Conservation (phyloP, 1,284 basidiomycete species). For the Volvariella volvacea region DNA sequence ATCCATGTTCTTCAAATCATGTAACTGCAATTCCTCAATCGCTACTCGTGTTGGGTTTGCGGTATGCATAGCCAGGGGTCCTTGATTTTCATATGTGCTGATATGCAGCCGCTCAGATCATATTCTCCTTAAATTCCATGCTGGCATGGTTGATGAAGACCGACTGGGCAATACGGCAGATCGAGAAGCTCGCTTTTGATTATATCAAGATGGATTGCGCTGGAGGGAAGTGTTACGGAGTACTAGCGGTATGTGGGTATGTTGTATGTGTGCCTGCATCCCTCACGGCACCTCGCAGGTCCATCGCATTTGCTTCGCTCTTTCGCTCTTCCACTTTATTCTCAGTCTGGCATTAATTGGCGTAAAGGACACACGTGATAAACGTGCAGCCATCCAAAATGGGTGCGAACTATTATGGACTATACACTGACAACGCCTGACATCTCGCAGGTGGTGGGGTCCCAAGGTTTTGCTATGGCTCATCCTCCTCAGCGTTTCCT, state of each 20-base stretch:
- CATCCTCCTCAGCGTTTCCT: conserved; percentile 70
- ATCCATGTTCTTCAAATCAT: conserved; percentile 97
- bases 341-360: conserved; percentile 79
- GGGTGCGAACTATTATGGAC: conserved; percentile 64
- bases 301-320: conserved; percentile 94
- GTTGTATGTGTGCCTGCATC: not conserved
- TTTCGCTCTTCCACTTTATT: conserved; percentile 85
- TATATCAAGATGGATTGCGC: conserved; percentile 98
- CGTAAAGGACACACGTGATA: conserved; percentile 85
- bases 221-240: conserved; percentile 91
- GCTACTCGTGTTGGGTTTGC: conserved; percentile 97
- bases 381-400: conserved; percentile 93
- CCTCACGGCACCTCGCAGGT: conserved; percentile 43
- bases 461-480: conserved; percentile 91
- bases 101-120: conserved; percentile 55
- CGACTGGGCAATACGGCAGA: conserved; percentile 78
- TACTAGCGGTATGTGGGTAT: conserved; percentile 73
- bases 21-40: conserved; percentile 98
- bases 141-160: conserved; percentile 96
- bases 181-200: conserved; percentile 92
- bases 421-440: not conserved
- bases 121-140: conserved; percentile 95
- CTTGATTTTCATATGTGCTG: not conserved
- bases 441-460: conserved; percentile 98
- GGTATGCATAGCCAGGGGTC: conserved; percentile 35